Evolutionary conservation across 805 yeast genomes (phyloP), one percentile per base, ranked within the genome.

Genomic region (Metahyphopichia silvanorum): DNA sequence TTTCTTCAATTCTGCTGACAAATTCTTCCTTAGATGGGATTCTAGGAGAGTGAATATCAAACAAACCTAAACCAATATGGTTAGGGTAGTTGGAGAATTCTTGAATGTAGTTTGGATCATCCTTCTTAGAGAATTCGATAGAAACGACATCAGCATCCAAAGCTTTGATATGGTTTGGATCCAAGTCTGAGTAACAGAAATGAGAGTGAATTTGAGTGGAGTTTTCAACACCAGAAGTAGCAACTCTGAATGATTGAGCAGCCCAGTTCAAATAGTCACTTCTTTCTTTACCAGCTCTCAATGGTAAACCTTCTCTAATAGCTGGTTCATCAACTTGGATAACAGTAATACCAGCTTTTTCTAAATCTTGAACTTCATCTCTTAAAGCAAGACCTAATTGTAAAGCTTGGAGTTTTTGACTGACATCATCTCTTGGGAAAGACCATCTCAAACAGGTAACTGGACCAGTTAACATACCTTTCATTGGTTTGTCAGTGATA

Each of bases 381-480:
- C 98, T 87, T 63, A 93, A 78, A 54, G 98, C 98, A 60, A 93
- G 77, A 65, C 95, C 94, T 63, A 93, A 83, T 79, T 93, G 98
- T 67, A 85, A 78, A 53, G 97, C 87, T 77, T 93, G 98, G 51
- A 79, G 77, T 76, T 85, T 78, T 74, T 85, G 89, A 44, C 95
- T 75, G 52, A 91, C 84, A 60, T 93, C 98, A 66, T 89, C 91
- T 84, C 98, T 87, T 77, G 98, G 98, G 97, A 93, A 93, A 55
- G 98, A 93, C 98, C 98, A 93, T 82, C 98, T 86, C 69, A 93
- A 83, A 74, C 95, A 87, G 64, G 98, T 93, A 58, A 93, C 93
- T 67, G 98, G 98, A 74, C 98, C 98, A 64, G 98, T 89, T 67
- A 93, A 83, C 98, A 93, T 93, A 86, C 98, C 98, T 81, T 93